Conservation (phyloP, 2,329 filamentous ascomycete genomes). For the Myrmaecium sp. region DNA sequence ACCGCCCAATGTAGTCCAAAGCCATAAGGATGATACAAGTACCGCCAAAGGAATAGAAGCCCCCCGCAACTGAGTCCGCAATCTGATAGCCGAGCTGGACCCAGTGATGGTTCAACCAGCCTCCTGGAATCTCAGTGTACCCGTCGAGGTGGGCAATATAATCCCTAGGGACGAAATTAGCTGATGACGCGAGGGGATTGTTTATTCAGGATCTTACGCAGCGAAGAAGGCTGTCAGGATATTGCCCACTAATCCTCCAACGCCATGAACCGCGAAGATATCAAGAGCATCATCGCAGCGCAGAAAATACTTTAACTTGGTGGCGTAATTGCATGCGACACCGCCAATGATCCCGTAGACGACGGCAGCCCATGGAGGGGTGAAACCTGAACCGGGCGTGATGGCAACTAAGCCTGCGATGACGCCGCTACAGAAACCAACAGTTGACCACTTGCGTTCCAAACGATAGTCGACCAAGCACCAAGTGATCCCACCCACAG, state of each 20-base stretch:
- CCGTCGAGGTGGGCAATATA: constrained; percentile 74
- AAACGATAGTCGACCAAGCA: constrained; percentile 77
- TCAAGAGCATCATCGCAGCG: constrained; percentile 72
- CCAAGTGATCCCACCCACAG: constrained; percentile 75
- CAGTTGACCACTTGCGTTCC: constrained; percentile 81
- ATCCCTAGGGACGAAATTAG: constrained; percentile 28
- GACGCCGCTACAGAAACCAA: constrained; percentile 83
- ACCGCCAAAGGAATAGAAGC: constrained; percentile 59
- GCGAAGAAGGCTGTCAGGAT: constrained; percentile 70
- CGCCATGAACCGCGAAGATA: constrained; percentile 69
- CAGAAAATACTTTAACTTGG: constrained; percentile 75
- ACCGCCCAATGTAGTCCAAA: constrained; percentile 52
- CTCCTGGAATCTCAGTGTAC: constrained; percentile 47
- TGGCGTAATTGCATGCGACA: constrained; percentile 70
- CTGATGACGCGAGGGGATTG: background rate
- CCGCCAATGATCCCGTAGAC: constrained; percentile 64
- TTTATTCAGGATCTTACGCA: constrained; percentile 36
- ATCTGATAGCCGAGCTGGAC: constrained; percentile 71
- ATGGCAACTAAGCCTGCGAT: constrained; percentile 78
- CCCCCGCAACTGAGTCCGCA: constrained; percentile 61
- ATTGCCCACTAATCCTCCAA: constrained; percentile 67
- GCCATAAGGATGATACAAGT: constrained; percentile 54
- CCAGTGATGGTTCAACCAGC: constrained; percentile 75
- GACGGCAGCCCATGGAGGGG: constrained; percentile 71
- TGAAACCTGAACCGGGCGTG: constrained; percentile 73